These are phyloP conservation scores for Draba incana DNA, from an alignment of 345 rosid genomes.

Conservation along the genomic window DNA sequence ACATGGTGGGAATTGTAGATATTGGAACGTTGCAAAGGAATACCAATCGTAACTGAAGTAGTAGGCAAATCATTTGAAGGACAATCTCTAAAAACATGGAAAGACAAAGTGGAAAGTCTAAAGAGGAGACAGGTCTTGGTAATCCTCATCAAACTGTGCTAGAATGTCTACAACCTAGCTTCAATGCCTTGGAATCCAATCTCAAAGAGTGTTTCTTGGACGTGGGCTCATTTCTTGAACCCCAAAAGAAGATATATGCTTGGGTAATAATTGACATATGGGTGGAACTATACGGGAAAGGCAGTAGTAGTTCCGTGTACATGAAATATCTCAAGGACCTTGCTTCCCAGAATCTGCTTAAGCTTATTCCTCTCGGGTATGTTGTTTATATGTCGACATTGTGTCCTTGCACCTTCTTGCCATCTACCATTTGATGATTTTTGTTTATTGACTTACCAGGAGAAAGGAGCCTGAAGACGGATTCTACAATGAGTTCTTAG, in stretches of 20 bases:
- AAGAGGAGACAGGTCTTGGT: constrained; percentile 39
- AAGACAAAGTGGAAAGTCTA: constrained; percentile 32
- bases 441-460: constrained; percentile 35
- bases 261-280: constrained; percentile 56
- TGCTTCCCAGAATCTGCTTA: constrained; percentile 44
- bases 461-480: constrained; percentile 42
- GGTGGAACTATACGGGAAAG: constrained; percentile 47
- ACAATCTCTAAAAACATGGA: constrained; percentile 42
- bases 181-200: constrained; percentile 39
- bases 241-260: constrained; percentile 50
- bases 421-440: constrained; percentile 6
- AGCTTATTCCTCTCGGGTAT: constrained; percentile 49
- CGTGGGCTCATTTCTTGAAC: constrained; percentile 62
- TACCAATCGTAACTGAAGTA: constrained; percentile 57
- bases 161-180: constrained; percentile 47
- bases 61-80: constrained; percentile 55
- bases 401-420: not conserved
- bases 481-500: constrained; percentile 45
- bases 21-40: constrained; percentile 59
- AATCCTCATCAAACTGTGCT: constrained; percentile 27
- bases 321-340: constrained; percentile 48
- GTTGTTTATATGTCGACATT: not conserved
- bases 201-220: constrained; percentile 59
- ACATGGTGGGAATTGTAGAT: constrained; percentile 28
- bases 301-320: constrained; percentile 11